A percentile compares a stretch with the other conserved stretches of the same genome.
phyloP scores from a whole-genome alignment of 2,329 filamentous ascomycete species.

The Emmonsiellopsis sp. region DNA sequence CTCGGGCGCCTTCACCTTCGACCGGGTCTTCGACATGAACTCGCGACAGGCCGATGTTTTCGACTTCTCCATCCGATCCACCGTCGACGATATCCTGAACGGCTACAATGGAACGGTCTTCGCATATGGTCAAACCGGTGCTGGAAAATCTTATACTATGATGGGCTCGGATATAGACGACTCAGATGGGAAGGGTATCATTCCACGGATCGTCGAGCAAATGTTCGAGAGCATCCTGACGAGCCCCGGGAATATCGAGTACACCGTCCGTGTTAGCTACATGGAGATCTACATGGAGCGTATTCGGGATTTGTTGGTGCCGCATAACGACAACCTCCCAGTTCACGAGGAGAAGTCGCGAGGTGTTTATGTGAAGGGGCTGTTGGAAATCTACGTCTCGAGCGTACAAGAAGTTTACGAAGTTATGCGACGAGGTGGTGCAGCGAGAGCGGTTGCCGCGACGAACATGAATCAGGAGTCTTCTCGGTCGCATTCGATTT shows the following conservation, averaged over 20 bases:
- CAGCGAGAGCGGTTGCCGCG: slow-evolving; percentile 79
- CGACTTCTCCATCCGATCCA: slow-evolving; percentile 91
- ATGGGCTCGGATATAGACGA: slow-evolving; percentile 94
- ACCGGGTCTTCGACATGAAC: slow-evolving; percentile 92
- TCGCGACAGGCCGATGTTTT: slow-evolving; percentile 90
- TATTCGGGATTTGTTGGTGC: slow-evolving; percentile 84
- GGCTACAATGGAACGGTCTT: slow-evolving; percentile 99
- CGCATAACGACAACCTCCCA: slow-evolving; percentile 90
- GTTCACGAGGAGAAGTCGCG: slow-evolving; percentile 97
- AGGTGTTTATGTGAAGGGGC: slow-evolving; percentile 91
- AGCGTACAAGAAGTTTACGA: slow-evolving; percentile 94
- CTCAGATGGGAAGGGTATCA: slow-evolving; percentile 79
- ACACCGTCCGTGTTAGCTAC: slow-evolving; percentile 96
- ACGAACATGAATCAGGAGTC: slow-evolving; percentile 99
- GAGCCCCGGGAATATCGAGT: slow-evolving; percentile 88
- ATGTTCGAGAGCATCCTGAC: slow-evolving; percentile 93
- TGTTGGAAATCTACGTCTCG: slow-evolving; percentile 90
- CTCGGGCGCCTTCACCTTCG: slow-evolving; percentile 84
- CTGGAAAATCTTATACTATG: slow-evolving; percentile 99
- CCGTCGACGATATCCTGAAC: slow-evolving; percentile 95
- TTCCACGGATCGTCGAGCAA: slow-evolving; percentile 92
- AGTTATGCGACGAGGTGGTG: slow-evolving; percentile 87
- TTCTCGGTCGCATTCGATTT: slow-evolving; percentile 95
- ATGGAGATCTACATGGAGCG: slow-evolving; percentile 99
- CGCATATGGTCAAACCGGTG: slow-evolving; percentile 95